These are phyloP conservation scores for Candida ponderosae DNA, from an alignment of 805 yeast species.

Conservation along the genomic window DNA sequence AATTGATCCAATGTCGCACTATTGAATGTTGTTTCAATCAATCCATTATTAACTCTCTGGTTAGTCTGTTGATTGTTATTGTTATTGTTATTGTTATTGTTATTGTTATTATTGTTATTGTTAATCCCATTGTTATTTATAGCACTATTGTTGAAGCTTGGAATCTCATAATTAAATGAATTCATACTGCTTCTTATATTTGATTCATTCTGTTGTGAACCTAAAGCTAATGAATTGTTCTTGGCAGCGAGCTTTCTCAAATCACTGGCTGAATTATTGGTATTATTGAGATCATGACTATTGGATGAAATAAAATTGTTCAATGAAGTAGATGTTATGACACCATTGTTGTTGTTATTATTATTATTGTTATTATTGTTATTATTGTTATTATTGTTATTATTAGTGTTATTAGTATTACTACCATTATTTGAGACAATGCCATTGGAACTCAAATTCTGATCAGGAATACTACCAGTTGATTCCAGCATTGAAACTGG, in stretches of 20 bases:
- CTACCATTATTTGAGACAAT: background rate
- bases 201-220: background rate
- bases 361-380: background rate
- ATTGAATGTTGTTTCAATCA: no score
- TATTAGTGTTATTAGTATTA: background rate
- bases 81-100: slow-evolving; percentile 4
- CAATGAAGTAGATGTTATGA: no score
- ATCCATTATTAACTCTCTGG: background rate
- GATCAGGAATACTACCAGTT: slow-evolving; percentile 52
- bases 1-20: background rate
- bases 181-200: background rate
- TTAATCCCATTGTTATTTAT: background rate
- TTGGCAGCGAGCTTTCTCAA: background rate
- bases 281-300: background rate
- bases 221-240: slow-evolving; percentile 1
- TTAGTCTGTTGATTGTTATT: slow-evolving; percentile 1
- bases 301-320: no score
- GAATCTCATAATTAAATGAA: slow-evolving; percentile 2
- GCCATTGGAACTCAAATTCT: background rate
- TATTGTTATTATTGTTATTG: no score
- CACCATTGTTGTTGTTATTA: no score
- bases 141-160: slow-evolving; percentile 7
- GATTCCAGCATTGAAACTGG: slow-evolving; percentile 70
- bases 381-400: background rate
- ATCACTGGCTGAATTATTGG: background rate